Percentiles rank a stretch among this genome's conserved stretches.
These are phyloP conservation scores for Penicillium sp. DNA, from an alignment of 2,329 filamentous ascomycete genomes.

Conservation along the genomic window DNA sequence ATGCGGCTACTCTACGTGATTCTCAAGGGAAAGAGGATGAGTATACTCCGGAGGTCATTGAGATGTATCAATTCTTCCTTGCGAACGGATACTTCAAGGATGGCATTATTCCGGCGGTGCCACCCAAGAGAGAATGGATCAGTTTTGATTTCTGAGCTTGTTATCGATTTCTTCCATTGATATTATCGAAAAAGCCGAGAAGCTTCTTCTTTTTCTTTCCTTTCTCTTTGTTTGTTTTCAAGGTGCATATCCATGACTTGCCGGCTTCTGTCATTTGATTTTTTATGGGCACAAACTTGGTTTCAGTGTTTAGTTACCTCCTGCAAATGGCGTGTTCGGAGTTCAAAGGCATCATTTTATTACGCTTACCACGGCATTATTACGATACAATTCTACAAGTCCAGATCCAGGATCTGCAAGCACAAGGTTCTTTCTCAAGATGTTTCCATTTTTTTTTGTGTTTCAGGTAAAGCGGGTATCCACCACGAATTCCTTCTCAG, in stretches of 20 bases:
- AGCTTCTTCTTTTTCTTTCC: background rate
- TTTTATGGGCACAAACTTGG: background rate
- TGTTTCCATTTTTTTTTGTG: conserved; percentile 34
- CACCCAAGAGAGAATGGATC: conserved; percentile 75
- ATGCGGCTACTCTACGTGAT: conserved; percentile 43
- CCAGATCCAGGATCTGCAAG: background rate
- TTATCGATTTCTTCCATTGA: background rate
- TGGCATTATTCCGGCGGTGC: conserved; percentile 71
- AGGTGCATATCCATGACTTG: background rate
- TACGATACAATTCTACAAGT: background rate
- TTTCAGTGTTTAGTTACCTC: background rate
- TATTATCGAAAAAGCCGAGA: background rate
- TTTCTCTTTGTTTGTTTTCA: background rate
- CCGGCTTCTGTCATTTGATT: background rate
- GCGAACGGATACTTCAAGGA: conserved; percentile 68
- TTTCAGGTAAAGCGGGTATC: conserved; percentile 35
- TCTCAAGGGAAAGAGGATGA: conserved; percentile 54
- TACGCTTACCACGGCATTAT: background rate
- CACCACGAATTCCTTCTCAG: conserved; percentile 16
- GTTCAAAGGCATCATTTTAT: background rate
- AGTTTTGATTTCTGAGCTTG: conserved; percentile 65
- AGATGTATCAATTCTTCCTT: conserved; percentile 65
- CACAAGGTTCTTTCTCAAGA: conserved; percentile 23
- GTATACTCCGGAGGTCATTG: conserved; percentile 55
- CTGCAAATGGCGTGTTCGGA: background rate